Base-by-base conservation (phyloP, 2,329 filamentous ascomycete species). In the Canariomyces notabilis region DNA sequence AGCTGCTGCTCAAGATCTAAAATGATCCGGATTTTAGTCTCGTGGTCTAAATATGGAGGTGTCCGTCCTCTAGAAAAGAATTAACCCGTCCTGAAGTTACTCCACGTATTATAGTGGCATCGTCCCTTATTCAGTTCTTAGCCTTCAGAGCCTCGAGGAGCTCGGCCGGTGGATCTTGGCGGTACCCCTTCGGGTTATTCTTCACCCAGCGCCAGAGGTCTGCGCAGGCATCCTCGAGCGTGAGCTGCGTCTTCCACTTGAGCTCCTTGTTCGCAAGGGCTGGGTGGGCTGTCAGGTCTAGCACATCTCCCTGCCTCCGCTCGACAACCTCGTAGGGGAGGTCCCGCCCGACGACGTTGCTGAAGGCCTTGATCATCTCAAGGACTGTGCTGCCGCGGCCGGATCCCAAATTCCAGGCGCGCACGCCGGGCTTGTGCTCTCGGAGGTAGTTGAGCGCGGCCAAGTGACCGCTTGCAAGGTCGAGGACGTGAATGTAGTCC, bases 401-500 rank as follows among this genome's bases (percentile, higher is more conserved):
- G 1, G 90, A 95, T 48, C 94, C 94, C 57, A 98, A 68, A 71
- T 98, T 98, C 91, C 91, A 98, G 46, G 89, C 90, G 65, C 88
- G 86, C 57, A 96, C 87, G 46, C 93, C 93, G 15, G 93, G 91
- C 60, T 89, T 79, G 57, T 91, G 73, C 55, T 86, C 77, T 59
- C 86, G 85, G 41, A 96, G 83, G 72, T 94, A 88, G 72, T 93
- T 89, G 58, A 98, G 83, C 18, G 94, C 93, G 49, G 87, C 80
- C 48, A 95, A 74, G 67, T 96, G 90, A 51, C 90, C 90, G 53
- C 79, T 79, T 37, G 90, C 87, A 19, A 96, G 82, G 63, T 96
- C 90, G 53, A 95, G 77, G 48, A 96, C 88, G 74, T 96, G 90
- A 68, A 98, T 96, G 76, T 98, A 98, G 72, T 98, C 93, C 59